Evolutionary conservation across 2,329 filamentous ascomycete species (phyloP).

Genomic region (Sordariomycetes sp.): DNA sequence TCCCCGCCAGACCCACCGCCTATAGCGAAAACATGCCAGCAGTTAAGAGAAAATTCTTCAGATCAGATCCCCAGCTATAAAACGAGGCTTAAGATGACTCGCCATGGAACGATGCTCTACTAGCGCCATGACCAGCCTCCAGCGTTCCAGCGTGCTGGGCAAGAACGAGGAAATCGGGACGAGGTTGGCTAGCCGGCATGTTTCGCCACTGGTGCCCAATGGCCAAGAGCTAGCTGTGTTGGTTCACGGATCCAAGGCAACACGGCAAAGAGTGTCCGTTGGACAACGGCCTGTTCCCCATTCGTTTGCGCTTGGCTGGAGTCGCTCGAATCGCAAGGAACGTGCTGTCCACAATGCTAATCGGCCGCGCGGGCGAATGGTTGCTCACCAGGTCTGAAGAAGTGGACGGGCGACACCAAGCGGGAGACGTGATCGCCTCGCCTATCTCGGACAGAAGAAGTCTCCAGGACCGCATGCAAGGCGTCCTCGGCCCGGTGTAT

Average conservation of each 20-base stretch:
- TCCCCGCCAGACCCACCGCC: neutral
- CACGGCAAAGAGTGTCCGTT: too few relatives aligned
- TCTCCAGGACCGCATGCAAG: neutral
- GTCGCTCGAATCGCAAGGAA: too few relatives aligned
- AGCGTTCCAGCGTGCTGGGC: neutral
- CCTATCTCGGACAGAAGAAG: too few relatives aligned
- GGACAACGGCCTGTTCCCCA: too few relatives aligned
- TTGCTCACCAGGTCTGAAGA: too few relatives aligned
- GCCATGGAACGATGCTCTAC: neutral
- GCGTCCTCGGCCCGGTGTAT: neutral
- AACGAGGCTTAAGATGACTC: neutral
- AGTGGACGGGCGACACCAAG: too few relatives aligned
- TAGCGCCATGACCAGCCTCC: neutral
- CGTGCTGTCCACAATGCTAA: too few relatives aligned
- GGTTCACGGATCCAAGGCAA: too few relatives aligned
- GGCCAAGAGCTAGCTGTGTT: neutral
- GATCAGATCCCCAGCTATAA: neutral
- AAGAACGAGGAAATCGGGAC: neutral
- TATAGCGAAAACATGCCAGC: neutral
- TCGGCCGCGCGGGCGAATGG: too few relatives aligned
- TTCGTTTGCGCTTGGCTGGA: too few relatives aligned
- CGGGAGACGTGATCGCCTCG: too few relatives aligned
- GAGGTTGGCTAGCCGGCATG: neutral
- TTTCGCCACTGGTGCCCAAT: neutral
- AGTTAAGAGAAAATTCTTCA: neutral